A percentile compares a stretch with the other conserved stretches of the same genome.
Evolutionary conservation across 2,329 filamentous ascomycete genomes (phyloP).

Genomic region (Macrophomina phaseolina): DNA sequence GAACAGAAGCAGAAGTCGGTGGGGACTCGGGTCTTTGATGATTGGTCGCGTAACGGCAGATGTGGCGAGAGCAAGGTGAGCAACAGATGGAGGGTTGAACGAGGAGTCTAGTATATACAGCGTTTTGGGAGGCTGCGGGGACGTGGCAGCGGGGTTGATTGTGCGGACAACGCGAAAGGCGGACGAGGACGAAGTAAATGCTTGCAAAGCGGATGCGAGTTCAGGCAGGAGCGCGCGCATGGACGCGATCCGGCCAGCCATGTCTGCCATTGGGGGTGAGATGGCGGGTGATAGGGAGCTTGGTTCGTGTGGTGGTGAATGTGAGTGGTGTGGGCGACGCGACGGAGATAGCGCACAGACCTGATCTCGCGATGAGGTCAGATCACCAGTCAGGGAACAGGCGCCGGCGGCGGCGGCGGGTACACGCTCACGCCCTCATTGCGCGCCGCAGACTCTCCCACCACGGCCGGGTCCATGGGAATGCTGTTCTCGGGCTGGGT

Average conservation of each 20-base stretch:
- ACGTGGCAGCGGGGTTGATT: slow-evolving; percentile 38
- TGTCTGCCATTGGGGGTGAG: slow-evolving; percentile 32
- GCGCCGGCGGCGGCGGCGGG: slow-evolving; percentile 25
- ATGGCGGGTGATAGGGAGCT: not conserved
- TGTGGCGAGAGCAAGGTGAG: slow-evolving; percentile 62
- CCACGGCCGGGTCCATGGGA: slow-evolving; percentile 12
- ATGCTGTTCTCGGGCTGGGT: slow-evolving; percentile 18
- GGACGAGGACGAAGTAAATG: slow-evolving; percentile 40
- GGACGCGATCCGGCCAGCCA: slow-evolving; percentile 38
- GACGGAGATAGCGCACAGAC: slow-evolving; percentile 24
- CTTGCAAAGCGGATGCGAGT: slow-evolving; percentile 39
- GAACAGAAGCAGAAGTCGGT: slow-evolving; percentile 63
- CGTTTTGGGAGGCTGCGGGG: slow-evolving; percentile 47
- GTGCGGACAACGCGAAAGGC: slow-evolving; percentile 45
- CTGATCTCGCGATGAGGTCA: slow-evolving; percentile 24
- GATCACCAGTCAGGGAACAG: slow-evolving; percentile 23
- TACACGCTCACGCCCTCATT: slow-evolving; percentile 20
- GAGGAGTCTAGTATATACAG: slow-evolving; percentile 70
- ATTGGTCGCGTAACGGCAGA: slow-evolving; percentile 53
- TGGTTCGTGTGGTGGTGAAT: not conserved
- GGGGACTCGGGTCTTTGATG: slow-evolving; percentile 41
- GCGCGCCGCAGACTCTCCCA: slow-evolving; percentile 20
- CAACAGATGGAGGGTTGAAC: slow-evolving; percentile 68
- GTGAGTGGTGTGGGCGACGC: slow-evolving; percentile 8
- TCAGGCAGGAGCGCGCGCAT: slow-evolving; percentile 38